Conservation (phyloP, 345 rosid species). For the Trapa bicornis region DNA sequence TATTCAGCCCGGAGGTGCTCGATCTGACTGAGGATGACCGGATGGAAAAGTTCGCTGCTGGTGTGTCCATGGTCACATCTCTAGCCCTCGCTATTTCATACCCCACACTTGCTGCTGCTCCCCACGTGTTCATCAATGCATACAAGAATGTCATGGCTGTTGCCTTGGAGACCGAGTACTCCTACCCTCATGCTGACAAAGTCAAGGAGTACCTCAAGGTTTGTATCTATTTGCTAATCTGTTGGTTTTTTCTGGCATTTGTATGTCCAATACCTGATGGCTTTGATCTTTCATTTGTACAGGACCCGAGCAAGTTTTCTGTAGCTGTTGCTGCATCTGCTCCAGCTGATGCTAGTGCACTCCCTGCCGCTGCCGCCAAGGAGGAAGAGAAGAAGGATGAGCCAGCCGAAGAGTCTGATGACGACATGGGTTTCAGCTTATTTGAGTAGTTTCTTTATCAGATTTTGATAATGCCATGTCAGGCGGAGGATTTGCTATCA, state of each 20-base stretch:
- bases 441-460: too few species aligned
- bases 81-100: constrained; percentile 67
- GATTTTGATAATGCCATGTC: too few species aligned
- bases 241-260: not conserved
- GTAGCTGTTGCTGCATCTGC: constrained; percentile 27
- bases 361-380: constrained; percentile 30
- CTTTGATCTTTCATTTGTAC: not conserved
- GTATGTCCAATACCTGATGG: not conserved
- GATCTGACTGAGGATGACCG: constrained; percentile 77
- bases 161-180: constrained; percentile 62
- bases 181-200: constrained; percentile 67
- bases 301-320: constrained; percentile 82
- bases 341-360: constrained; percentile 3
- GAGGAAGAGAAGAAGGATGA: constrained; percentile 68
- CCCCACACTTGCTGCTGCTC: constrained; percentile 82
- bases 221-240: not conserved
- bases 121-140: constrained; percentile 83
- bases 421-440: constrained; percentile 14
- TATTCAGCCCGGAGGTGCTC: constrained; percentile 81
- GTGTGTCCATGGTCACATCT: constrained; percentile 63
- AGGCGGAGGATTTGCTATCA: too few species aligned
- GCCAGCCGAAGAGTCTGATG: constrained; percentile 80
- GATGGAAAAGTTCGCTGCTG: constrained; percentile 55
- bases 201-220: constrained; percentile 84
- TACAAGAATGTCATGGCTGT: constrained; percentile 71